Evolutionary conservation across 225 moss, liverwort and hornwort species (phyloP), one percentile per base, ranked within the genome.

Genomic region (Physcomitrium patens): DNA sequence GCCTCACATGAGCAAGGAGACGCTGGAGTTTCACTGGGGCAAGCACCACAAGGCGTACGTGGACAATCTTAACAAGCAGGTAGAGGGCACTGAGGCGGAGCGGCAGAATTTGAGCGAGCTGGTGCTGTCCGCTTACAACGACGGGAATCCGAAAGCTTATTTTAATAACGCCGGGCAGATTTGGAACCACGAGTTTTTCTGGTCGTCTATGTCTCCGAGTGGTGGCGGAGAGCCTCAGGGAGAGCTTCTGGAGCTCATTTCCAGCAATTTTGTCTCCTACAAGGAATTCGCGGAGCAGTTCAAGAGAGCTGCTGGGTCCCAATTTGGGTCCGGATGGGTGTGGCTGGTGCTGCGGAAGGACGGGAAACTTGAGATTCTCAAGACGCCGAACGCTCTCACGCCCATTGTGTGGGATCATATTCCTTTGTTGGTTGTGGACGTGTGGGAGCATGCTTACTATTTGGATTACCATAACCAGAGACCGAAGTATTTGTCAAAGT

Each of bases 391-490:
- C 69, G 99, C 99, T 22, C 82, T 99, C 48, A 93, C 80, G 12
- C 99, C 99, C 3, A 85, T 99, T 58, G 80, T 95, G 11, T 95
- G 95, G 93, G 91, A 90, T 54, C 65, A 93, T 60, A 86, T 95
- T 84, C 95, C 99, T 59, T 79, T 99, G 80, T 79, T 91, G 68
- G 93, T 89, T 10, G 78, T 91, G 1, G 88, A 95, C 50, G 91
- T 95, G 43, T 99, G 99, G 99, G 99, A 99, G 86, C 99, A 95
- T 76, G 95, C 95, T 1, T 99, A 94, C 54, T 99, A 93, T 69
- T 89, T 93, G 10, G 99, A 99, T 81, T 99, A 68, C 75, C 90
- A 97, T 87, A 91, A 94, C 46, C 86, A 87, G 63, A 89, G 93
- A 57, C 60, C 85, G 24, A 94, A 99, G 55, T 99, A 90, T 73